These are phyloP conservation scores for Solanum hybrid DNA, from an alignment of 305 asterid species.

Conservation along the genomic window DNA sequence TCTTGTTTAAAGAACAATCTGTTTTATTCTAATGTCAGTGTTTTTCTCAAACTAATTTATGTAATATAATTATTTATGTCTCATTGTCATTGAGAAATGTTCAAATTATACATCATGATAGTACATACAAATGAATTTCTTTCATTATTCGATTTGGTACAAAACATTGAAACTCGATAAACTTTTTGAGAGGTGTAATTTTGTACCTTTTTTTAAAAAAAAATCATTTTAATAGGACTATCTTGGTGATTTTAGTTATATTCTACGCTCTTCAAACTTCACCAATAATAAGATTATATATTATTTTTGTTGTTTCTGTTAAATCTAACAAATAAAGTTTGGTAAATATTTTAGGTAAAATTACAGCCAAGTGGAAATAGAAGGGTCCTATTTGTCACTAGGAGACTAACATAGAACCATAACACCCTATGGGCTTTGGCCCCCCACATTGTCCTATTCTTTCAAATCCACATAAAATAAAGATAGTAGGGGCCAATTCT, in stretches of 20 bases:
- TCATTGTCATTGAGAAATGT: not conserved
- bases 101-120: not conserved
- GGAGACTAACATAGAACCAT: not conserved
- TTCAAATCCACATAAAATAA: not conserved
- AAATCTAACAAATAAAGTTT: not conserved
- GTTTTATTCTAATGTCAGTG: conserved; percentile 8
- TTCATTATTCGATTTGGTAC: not conserved
- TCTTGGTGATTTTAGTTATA: no score
- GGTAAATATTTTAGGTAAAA: not conserved
- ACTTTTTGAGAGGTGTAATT: not conserved
- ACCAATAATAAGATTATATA: not conserved
- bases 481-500: not conserved
- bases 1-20: not conserved
- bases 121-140: not conserved
- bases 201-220: not conserved
- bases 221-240: not conserved
- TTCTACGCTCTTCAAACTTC: no score
- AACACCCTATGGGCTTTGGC: conserved; percentile 10
- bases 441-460: conserved; percentile 28
- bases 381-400: not conserved
- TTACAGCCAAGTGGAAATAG: not conserved
- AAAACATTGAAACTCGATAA: not conserved
- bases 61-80: not conserved
- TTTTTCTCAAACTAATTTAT: not conserved
- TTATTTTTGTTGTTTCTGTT: no score